These are phyloP conservation scores for Nicotiana tabacum DNA, from an alignment of 257 asterid species.

Conservation along the genomic window DNA sequence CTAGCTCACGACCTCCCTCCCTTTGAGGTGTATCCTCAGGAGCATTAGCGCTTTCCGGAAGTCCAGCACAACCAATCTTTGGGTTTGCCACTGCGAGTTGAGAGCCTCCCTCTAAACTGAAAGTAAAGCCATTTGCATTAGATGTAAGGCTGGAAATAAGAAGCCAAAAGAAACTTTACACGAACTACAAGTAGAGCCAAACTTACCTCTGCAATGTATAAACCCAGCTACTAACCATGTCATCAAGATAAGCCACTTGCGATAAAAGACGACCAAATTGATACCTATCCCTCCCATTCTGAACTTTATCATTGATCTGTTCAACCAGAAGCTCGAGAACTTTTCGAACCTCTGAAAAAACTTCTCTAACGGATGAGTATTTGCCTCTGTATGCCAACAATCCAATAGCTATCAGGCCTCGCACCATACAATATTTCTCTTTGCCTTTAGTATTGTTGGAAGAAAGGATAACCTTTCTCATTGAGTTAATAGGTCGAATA, in stretches of 20 bases:
- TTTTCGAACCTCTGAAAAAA: slow-evolving; percentile 62
- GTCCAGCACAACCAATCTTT: slow-evolving; percentile 14
- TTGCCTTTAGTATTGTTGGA: slow-evolving; percentile 39
- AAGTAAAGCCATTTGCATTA: slow-evolving; percentile 17
- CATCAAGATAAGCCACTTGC: slow-evolving; percentile 94
- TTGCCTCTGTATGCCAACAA: slow-evolving; percentile 84
- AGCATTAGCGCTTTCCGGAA: slow-evolving; percentile 14
- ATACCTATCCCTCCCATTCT: slow-evolving; percentile 72
- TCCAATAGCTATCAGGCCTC: slow-evolving; percentile 91
- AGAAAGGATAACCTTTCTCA: slow-evolving; percentile 34
- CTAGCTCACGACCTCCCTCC: slow-evolving; percentile 28
- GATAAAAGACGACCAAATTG: slow-evolving; percentile 66
- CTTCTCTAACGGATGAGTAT: slow-evolving; percentile 63
- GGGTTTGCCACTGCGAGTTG: slow-evolving; percentile 36
- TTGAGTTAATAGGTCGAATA: slow-evolving; percentile 51
- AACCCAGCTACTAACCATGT: slow-evolving; percentile 79
- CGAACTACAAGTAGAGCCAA: slow-evolving; percentile 6
- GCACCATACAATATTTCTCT: slow-evolving; percentile 48
- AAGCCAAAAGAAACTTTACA: slow-evolving; percentile 9
- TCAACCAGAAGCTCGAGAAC: slow-evolving; percentile 72
- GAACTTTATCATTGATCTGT: slow-evolving; percentile 56
- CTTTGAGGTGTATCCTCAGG: slow-evolving; percentile 25
- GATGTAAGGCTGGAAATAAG: slow-evolving; percentile 12
- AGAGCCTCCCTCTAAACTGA: slow-evolving; percentile 73
- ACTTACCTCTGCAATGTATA: slow-evolving; percentile 68